These are phyloP conservation scores for Adansonia madagascariensis DNA, from an alignment of 441 rosid genomes.

Conservation along the genomic window DNA sequence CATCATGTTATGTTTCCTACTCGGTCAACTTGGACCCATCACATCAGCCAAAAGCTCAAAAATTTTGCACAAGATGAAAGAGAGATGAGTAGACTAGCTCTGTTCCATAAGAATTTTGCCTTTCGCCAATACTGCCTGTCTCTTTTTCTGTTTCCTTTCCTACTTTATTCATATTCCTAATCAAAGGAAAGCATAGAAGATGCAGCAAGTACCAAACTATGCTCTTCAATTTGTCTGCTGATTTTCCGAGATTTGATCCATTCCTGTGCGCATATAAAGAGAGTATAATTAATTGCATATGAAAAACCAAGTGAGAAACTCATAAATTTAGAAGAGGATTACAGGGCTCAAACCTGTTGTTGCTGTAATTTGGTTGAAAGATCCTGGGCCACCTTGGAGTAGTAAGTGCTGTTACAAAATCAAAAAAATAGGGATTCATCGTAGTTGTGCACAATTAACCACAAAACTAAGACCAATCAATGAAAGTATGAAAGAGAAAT, in stretches of 20 bases:
- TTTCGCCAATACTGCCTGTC: neutral
- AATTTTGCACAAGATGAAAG: neutral
- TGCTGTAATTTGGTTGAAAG: constrained; percentile 53
- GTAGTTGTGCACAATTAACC: constrained; percentile 9
- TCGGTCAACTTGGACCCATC: neutral
- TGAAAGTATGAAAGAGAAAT: neutral
- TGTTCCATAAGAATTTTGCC: neutral
- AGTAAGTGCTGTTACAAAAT: constrained; percentile 52
- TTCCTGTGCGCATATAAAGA: constrained; percentile 43
- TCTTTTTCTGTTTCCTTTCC: neutral
- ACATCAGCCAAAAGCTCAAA: constrained; percentile 9
- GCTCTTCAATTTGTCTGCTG: constrained; percentile 36
- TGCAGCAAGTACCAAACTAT: constrained; percentile 39
- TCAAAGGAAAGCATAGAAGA: constrained; percentile 2
- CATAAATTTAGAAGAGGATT: constrained; percentile 23
- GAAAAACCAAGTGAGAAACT: neutral
- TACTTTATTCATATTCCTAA: neutral
- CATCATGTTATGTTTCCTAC: neutral
- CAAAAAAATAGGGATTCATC: constrained; percentile 23
- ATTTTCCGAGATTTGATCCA: constrained; percentile 46
- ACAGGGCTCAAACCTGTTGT: constrained; percentile 51
- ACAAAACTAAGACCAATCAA: neutral
- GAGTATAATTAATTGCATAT: constrained; percentile 7
- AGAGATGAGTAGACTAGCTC: neutral
- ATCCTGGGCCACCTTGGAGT: constrained; percentile 55